Percentiles rank a stretch among this genome's conserved stretches.
Evolutionary conservation across 2,329 filamentous ascomycete genomes (phyloP).

Genomic region (Ceratocystiopsis sp.): DNA sequence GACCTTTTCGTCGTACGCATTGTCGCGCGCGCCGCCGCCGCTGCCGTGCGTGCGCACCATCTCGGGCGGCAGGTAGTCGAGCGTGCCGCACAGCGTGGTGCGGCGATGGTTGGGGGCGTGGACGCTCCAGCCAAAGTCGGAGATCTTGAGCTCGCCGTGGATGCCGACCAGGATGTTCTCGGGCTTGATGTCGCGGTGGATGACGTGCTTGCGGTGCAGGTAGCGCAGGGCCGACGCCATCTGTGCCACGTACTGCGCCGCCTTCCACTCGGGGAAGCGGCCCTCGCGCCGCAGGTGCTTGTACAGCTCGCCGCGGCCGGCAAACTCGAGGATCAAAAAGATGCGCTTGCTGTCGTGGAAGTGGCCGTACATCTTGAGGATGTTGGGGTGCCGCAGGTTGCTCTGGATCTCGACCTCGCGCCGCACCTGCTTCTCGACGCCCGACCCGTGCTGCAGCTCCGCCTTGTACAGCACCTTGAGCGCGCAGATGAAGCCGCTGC

Average conservation of each 20-base stretch:
- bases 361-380: constrained; percentile 68
- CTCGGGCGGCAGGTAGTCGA: constrained; percentile 95
- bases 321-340: constrained; percentile 76
- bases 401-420: constrained; percentile 83
- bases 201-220: constrained; percentile 91
- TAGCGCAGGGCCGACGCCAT: constrained; percentile 85
- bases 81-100: constrained; percentile 90
- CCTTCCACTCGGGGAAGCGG: constrained; percentile 72
- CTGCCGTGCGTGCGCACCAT: constrained; percentile 67
- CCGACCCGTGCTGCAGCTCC: constrained; percentile 58
- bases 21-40: constrained; percentile 36
- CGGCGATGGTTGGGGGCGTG: constrained; percentile 90
- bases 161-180: constrained; percentile 95
- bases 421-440: constrained; percentile 71
- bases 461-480: constrained; percentile 77
- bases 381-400: constrained; percentile 73
- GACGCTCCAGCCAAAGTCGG: constrained; percentile 96
- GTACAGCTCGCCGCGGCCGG: constrained; percentile 72
- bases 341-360: constrained; percentile 82
- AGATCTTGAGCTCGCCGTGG: constrained; percentile 96
- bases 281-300: constrained; percentile 67
- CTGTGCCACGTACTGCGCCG: constrained; percentile 73
- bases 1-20: constrained; percentile 88
- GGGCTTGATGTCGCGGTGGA: constrained; percentile 94
- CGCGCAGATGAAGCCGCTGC: constrained; percentile 67